Percentiles rank a stretch among this genome's conserved stretches.
Evolutionary conservation across 306 rosid species (phyloP).

Genomic region (Cercis canadensis): DNA sequence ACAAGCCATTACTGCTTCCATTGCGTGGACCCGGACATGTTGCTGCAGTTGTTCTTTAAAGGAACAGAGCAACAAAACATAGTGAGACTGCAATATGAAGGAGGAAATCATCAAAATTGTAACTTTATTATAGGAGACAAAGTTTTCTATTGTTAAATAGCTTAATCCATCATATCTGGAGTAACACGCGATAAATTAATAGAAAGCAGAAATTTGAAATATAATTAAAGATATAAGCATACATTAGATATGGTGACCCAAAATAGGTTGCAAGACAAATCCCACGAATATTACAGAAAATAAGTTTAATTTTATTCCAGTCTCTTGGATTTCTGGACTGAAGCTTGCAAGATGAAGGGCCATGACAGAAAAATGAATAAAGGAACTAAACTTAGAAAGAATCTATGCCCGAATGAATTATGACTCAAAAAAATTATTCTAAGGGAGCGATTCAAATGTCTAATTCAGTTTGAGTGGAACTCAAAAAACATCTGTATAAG

Average conservation of each 20-base stretch:
- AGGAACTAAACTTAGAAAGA: no score
- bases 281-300: neutral
- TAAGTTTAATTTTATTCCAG: neutral
- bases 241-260: neutral
- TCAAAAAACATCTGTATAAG: slow-evolving; percentile 1
- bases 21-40: slow-evolving; percentile 96
- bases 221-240: neutral
- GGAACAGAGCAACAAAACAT: slow-evolving; percentile 93
- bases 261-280: neutral
- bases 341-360: neutral
- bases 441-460: neutral
- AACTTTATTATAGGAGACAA: neutral
- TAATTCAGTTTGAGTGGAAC: no score
- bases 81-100: slow-evolving; percentile 73
- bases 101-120: slow-evolving; percentile 25
- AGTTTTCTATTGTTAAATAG: neutral
- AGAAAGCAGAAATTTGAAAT: neutral
- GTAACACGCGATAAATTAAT: slow-evolving; percentile 2
- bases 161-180: slow-evolving; percentile 1
- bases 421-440: neutral
- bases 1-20: slow-evolving; percentile 99
- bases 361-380: slow-evolving; percentile 6
- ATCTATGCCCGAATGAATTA: neutral
- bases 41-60: slow-evolving; percentile 98
- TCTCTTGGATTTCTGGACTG: neutral